A percentile compares a stretch with the other conserved stretches of the same genome.
These are phyloP conservation scores for Rosa lucieae DNA, from an alignment of 306 rosid species.

Conservation along the genomic window DNA sequence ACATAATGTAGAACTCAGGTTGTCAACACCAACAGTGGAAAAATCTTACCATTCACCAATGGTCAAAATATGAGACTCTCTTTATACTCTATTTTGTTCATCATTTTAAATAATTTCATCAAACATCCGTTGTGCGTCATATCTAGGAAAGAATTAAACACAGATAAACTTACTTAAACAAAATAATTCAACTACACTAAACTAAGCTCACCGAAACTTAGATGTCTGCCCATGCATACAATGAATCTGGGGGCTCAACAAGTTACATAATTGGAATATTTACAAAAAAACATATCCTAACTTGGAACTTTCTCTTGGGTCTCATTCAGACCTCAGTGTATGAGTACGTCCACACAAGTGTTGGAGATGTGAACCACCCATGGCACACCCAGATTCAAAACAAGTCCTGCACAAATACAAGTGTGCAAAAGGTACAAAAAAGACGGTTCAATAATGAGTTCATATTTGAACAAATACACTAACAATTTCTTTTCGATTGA, in stretches of 20 bases:
- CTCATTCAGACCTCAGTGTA: neutral
- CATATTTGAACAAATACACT: constrained; percentile 32
- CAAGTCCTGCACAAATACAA: neutral
- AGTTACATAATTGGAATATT: neutral
- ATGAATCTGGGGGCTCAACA: neutral
- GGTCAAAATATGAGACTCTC: neutral
- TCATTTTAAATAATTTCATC: neutral
- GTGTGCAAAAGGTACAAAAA: constrained; percentile 26
- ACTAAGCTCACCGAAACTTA: neutral
- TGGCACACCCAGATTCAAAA: neutral
- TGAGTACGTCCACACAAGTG: constrained; percentile 23
- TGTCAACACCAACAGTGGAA: neutral
- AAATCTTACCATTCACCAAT: neutral
- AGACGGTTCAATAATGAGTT: constrained; percentile 29
- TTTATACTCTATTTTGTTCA: neutral
- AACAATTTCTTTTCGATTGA: neutral
- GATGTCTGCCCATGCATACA: neutral
- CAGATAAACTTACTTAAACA: neutral
- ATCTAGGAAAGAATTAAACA: neutral
- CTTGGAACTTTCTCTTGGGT: constrained; percentile 15
- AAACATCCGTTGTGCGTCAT: neutral
- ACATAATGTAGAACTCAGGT: neutral
- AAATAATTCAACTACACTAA: neutral
- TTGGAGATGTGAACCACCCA: constrained; percentile 32
- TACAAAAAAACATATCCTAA: constrained; percentile 5